Evolutionary conservation across 345 rosid genomes (phyloP), one percentile per base, ranked within the genome.

Genomic region (Eucalyptus marginata): DNA sequence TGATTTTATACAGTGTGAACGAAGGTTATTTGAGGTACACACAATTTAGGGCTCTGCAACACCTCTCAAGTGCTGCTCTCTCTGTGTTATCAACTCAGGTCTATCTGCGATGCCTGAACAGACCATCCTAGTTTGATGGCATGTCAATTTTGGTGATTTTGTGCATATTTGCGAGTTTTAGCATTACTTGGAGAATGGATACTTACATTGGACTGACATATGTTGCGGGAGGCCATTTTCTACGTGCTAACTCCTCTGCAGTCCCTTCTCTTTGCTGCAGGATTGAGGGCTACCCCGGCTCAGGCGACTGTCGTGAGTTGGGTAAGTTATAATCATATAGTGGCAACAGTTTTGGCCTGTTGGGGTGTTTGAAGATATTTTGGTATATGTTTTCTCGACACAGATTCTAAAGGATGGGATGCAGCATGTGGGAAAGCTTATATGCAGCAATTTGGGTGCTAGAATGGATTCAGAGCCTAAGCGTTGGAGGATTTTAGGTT

Each of bases 401-500:
- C 92, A 98, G 99, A 94, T 98, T 87, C 86, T 98, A 88, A 98
- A 95, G 91, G 99, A 96, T 92, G 99, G 99, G 86, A 98, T 98
- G 99, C 98, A 98, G 91, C 99, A 98, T 49, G 92, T 92, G 50
- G 99, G 99, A 62, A 98, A 98, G 90, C 95, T 98, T 49, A 93
- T 98, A 89, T 96, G 97, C 93, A 98, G 99, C 90, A 96, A 94
- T 93, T 93, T 97, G 90, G 99, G 99, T 90, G 97, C 99, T 71
- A 96, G 99, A 93, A 98, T 97, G 99, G 99, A 97, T 88, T 98
- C 99, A 10, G 99, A 98, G 89, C 99, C 99, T 7, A 98, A 97
- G 90, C 92, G 96, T 18, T 96, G 99, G 99, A 94, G 99, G 93
- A 93, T 97, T 89, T 88, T 97, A 49, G 99, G 99, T 98, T 89